These are phyloP conservation scores for Echria macrotheca DNA, from an alignment of 495 filamentous ascomycete species.

Conservation along the genomic window DNA sequence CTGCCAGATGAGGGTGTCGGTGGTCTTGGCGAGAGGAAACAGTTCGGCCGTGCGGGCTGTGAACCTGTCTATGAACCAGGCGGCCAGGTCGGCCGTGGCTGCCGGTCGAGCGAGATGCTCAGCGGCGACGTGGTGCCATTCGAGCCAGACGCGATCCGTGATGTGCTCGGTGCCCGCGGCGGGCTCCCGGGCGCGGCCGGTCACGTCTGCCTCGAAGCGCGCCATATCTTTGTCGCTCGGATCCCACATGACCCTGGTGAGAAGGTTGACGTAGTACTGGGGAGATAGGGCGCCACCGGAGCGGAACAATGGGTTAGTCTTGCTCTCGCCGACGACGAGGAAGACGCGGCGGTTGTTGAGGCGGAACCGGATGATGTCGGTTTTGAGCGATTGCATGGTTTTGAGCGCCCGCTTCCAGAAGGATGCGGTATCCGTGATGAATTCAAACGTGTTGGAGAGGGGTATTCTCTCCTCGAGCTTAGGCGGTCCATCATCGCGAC, in stretches of 20 bases:
- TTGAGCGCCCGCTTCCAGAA: too few relatives aligned
- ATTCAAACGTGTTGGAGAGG: too few relatives aligned
- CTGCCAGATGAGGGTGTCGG: not conserved
- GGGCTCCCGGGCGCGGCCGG: not conserved
- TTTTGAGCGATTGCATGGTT: slow-evolving; percentile 8
- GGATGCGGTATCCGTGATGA: too few relatives aligned
- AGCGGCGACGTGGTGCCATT: not conserved
- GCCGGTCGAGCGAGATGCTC: not conserved
- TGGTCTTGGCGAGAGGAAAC: not conserved
- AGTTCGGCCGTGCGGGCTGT: not conserved
- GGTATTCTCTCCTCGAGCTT: too few relatives aligned
- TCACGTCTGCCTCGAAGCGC: not conserved
- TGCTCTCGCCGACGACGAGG: not conserved
- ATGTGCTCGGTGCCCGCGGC: slow-evolving; percentile 1
- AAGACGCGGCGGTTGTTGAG: not conserved
- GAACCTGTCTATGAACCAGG: not conserved
- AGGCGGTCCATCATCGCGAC: too few relatives aligned
- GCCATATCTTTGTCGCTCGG: not conserved
- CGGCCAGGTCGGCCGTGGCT: not conserved
- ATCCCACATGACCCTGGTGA: not conserved
- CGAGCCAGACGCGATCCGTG: not conserved
- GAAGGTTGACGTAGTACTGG: not conserved
- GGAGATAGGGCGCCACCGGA: not conserved
- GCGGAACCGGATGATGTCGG: slow-evolving; percentile 3
- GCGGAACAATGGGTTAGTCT: slow-evolving; percentile 7